These are phyloP conservation scores for Epichloe gansuensis DNA, from an alignment of 2,329 filamentous ascomycete species.

Conservation along the genomic window DNA sequence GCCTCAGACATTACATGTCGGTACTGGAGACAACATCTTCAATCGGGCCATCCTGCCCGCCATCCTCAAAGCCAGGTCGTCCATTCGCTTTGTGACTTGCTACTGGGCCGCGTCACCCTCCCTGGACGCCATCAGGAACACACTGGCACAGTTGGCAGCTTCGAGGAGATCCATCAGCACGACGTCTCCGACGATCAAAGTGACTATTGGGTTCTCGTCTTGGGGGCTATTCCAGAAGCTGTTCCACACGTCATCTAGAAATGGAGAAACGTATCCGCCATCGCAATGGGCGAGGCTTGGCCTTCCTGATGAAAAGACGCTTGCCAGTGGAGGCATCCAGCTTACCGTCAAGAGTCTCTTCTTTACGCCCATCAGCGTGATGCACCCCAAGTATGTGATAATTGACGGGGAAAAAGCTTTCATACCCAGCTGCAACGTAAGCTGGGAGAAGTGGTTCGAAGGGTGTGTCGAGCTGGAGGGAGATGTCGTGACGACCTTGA, in stretches of 20 bases:
- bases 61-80: slow-evolving; percentile 45
- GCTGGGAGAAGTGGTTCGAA: slow-evolving; percentile 82
- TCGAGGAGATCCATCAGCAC: slow-evolving; percentile 17
- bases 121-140: slow-evolving; percentile 41
- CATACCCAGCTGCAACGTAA: slow-evolving; percentile 72
- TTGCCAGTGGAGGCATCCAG: slow-evolving; percentile 49
- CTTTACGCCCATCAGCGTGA: slow-evolving; percentile 69
- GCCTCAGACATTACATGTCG: slow-evolving; percentile 38
- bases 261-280: slow-evolving; percentile 50
- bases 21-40: slow-evolving; percentile 47
- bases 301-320: slow-evolving; percentile 40
- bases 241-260: slow-evolving; percentile 51
- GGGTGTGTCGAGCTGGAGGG: slow-evolving; percentile 58
- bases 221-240: slow-evolving; percentile 61
- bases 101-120: slow-evolving; percentile 65
- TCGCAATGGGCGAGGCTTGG: slow-evolving; percentile 52
- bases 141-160: slow-evolving; percentile 47
- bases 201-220: slow-evolving; percentile 69
- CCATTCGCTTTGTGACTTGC: slow-evolving; percentile 68
- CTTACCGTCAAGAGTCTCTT: slow-evolving; percentile 67
- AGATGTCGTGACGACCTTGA: slow-evolving; percentile 45
- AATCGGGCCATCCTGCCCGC: slow-evolving; percentile 45
- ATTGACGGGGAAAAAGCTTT: slow-evolving; percentile 55
- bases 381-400: slow-evolving; percentile 76
- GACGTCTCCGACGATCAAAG: slow-evolving; percentile 30